Percentiles rank a stretch among this genome's conserved stretches.
Conservation (phyloP, 495 filamentous ascomycete genomes). For the Penicillium malachiteum region DNA sequence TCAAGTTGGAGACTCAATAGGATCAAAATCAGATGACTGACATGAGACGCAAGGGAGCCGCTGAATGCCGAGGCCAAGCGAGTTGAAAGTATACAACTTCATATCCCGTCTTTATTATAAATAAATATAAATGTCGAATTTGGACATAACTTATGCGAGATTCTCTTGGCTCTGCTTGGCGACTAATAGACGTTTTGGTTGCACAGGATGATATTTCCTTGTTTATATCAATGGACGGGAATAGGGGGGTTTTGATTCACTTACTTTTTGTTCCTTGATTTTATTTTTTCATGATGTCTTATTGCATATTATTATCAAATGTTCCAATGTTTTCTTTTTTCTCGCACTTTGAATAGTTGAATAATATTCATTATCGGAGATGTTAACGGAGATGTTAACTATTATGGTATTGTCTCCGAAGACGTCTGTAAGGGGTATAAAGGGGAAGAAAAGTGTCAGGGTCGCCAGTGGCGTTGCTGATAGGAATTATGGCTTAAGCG, state of each 20-base stretch:
- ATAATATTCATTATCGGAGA: neutral
- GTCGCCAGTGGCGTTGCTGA: conserved; percentile 3
- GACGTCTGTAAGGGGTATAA: neutral
- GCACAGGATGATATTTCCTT: neutral
- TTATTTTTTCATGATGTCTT: neutral
- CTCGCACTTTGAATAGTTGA: neutral
- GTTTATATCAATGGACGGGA: neutral
- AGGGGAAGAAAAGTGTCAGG: neutral
- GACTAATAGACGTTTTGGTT: neutral
- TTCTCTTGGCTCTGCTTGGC: neutral
- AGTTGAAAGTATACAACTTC: too few species aligned
- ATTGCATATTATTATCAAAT: neutral
- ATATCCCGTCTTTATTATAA: neutral
- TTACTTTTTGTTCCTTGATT: neutral
- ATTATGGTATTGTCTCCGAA: neutral
- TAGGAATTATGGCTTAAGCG: neutral
- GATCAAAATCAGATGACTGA: conserved; percentile 6
- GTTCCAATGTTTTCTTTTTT: neutral
- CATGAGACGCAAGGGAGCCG: neutral
- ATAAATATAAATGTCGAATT: neutral
- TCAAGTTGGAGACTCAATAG: too few species aligned
- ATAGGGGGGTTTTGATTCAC: neutral
- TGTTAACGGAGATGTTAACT: conserved; percentile 1
- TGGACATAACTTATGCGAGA: neutral
- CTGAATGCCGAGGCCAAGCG: conserved; percentile 1